Conservation (phyloP, 1,284 basidiomycete genomes). For the Pseudomicrostroma phylloplanum region DNA sequence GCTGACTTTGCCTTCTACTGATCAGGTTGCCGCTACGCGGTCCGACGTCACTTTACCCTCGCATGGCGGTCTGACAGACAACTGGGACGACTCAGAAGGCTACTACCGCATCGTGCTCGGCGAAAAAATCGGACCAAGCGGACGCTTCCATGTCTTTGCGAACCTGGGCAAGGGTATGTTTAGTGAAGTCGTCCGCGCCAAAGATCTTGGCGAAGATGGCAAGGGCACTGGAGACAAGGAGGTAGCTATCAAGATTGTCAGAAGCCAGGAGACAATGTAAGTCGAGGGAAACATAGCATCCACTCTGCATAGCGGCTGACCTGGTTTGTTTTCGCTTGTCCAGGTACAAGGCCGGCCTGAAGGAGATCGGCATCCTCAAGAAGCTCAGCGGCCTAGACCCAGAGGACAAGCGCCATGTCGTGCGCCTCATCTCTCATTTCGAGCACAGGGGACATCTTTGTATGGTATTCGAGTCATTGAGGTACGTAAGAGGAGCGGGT, state of each 20-base stretch:
- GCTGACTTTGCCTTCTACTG: background rate
- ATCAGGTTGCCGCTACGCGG: background rate
- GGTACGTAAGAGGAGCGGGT: background rate
- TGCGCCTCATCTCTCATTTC: slow-evolving; percentile 84
- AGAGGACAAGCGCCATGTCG: slow-evolving; percentile 91
- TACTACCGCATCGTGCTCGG: slow-evolving; percentile 93
- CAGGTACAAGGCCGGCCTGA: slow-evolving; percentile 77
- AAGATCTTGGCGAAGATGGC: slow-evolving; percentile 53
- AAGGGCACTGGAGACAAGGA: slow-evolving; percentile 54
- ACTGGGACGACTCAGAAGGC: slow-evolving; percentile 75
- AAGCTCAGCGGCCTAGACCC: slow-evolving; percentile 82
- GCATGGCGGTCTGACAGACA: slow-evolving; percentile 53
- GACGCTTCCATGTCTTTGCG: slow-evolving; percentile 88
- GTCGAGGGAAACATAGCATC: slow-evolving; percentile 1
- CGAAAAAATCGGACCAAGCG: slow-evolving; percentile 77
- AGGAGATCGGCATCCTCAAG: slow-evolving; percentile 82
- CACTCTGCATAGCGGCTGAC: background rate
- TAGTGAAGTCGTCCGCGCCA: slow-evolving; percentile 83
- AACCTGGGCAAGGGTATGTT: slow-evolving; percentile 98
- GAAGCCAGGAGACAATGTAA: slow-evolving; percentile 89
- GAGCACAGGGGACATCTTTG: slow-evolving; percentile 95
- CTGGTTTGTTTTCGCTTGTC: background rate
- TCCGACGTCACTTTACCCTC: background rate
- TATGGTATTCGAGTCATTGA: slow-evolving; percentile 89
- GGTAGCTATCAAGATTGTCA: slow-evolving; percentile 95